These are phyloP conservation scores for Trichoderma sp. DNA, from an alignment of 2,329 filamentous ascomycete species.

Conservation along the genomic window DNA sequence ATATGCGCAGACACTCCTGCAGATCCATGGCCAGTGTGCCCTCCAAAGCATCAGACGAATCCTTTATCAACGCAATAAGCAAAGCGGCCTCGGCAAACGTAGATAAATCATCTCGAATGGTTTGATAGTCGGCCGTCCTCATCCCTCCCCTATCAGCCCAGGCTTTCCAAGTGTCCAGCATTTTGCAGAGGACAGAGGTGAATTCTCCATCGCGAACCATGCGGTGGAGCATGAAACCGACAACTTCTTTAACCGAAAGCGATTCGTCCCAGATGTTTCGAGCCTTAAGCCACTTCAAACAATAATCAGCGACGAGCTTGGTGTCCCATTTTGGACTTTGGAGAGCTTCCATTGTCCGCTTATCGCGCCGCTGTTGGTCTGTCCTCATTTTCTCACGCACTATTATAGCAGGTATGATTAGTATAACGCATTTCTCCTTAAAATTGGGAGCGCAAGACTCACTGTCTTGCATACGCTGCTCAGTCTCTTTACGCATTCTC, in stretches of 20 bases:
- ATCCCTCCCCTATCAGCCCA: slow-evolving; percentile 60
- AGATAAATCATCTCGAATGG: slow-evolving; percentile 42
- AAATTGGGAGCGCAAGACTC: slow-evolving; percentile 30
- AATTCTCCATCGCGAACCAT: slow-evolving; percentile 55
- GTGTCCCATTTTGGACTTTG: slow-evolving; percentile 57
- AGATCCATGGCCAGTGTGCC: slow-evolving; percentile 54
- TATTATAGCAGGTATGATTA: slow-evolving; percentile 28
- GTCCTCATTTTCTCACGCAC: slow-evolving; percentile 46
- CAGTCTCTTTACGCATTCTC: slow-evolving; percentile 45
- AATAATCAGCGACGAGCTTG: slow-evolving; percentile 48
- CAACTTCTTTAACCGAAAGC: slow-evolving; percentile 42
- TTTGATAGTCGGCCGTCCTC: slow-evolving; percentile 47
- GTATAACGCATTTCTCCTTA: not conserved
- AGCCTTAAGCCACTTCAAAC: slow-evolving; percentile 47
- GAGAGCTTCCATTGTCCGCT: slow-evolving; percentile 52
- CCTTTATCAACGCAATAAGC: slow-evolving; percentile 50
- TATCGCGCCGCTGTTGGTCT: slow-evolving; percentile 47
- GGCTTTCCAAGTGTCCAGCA: slow-evolving; percentile 55
- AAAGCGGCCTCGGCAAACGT: slow-evolving; percentile 52
- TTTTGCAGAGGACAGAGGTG: slow-evolving; percentile 42
- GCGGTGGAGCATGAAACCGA: slow-evolving; percentile 51
- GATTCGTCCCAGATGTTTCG: slow-evolving; percentile 32
- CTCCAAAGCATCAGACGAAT: slow-evolving; percentile 48
- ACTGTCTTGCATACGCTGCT: slow-evolving; percentile 51
- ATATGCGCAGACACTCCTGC: slow-evolving; percentile 57